Conservation (phyloP, 257 asterid genomes). For the Solanum ossicruentum region DNA sequence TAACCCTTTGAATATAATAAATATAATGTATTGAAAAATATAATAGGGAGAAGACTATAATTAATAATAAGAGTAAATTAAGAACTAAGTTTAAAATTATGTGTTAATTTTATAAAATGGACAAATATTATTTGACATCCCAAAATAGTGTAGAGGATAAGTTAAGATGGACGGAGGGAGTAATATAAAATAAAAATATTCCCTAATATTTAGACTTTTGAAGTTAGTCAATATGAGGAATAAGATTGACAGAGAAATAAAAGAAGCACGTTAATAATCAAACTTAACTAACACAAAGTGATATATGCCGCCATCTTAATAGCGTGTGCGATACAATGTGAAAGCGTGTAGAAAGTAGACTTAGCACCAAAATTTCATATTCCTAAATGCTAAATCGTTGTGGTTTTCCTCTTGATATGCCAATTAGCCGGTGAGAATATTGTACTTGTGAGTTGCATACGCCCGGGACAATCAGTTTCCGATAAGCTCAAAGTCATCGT, state of each 20-base stretch:
- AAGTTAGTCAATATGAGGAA: not conserved
- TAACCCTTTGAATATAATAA: too few relatives aligned
- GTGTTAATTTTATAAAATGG: too few relatives aligned
- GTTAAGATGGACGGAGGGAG: too few relatives aligned
- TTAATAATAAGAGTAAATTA: too few relatives aligned
- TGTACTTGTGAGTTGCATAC: not conserved
- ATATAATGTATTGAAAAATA: too few relatives aligned
- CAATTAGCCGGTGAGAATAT: not conserved
- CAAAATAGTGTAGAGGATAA: too few relatives aligned
- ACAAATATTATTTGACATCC: too few relatives aligned
- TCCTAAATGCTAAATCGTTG: not conserved
- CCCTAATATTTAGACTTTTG: not conserved
- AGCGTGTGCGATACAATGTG: not conserved
- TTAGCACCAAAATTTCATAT: not conserved
- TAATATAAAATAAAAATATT: not conserved
- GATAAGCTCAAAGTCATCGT: not conserved
- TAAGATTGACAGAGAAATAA: not conserved
- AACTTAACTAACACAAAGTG: not conserved
- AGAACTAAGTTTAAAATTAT: too few relatives aligned
- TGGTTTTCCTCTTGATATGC: not conserved
- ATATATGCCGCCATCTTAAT: not conserved
- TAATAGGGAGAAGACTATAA: too few relatives aligned
- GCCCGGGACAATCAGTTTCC: not conserved
- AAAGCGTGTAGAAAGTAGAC: not conserved
- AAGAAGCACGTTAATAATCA: not conserved